Conservation (phyloP, 805 yeast species). For the Nakazawaea ishiwadae region DNA sequence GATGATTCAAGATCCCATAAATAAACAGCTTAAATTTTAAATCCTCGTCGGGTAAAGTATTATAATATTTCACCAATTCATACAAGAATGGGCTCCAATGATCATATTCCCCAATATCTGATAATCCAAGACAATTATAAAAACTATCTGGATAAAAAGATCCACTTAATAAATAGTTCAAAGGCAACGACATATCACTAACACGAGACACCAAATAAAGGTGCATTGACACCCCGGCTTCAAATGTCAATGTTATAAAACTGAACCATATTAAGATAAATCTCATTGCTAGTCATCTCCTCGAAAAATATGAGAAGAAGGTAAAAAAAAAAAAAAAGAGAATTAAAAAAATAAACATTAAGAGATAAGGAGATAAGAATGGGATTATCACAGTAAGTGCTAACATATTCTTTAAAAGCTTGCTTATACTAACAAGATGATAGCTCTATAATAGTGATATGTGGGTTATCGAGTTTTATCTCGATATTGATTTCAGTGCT, state of each 20-base stretch:
- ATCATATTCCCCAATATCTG: slow-evolving; percentile 52
- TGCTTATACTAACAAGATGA: slow-evolving; percentile 1
- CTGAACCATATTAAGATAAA: no score
- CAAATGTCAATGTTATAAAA: not conserved
- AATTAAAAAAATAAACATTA: not conserved
- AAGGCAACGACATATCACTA: no score
- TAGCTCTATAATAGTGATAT: slow-evolving; percentile 15
- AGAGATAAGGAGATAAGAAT: not conserved
- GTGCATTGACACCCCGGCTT: slow-evolving; percentile 29
- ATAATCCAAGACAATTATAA: slow-evolving; percentile 50
- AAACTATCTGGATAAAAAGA: slow-evolving; percentile 69
- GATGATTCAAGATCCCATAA: slow-evolving; percentile 57
- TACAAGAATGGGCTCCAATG: slow-evolving; percentile 69
- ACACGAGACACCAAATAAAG: slow-evolving; percentile 32
- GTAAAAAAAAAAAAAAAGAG: not conserved
- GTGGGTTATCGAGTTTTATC: slow-evolving; percentile 20
- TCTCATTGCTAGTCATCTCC: no score
- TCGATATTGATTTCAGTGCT: slow-evolving; percentile 36
- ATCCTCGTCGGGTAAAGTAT: slow-evolving; percentile 14
- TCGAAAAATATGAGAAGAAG: no score
- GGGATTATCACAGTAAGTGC: slow-evolving; percentile 5
- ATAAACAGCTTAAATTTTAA: slow-evolving; percentile 46
- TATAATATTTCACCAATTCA: slow-evolving; percentile 40
- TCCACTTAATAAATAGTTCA: slow-evolving; percentile 45
- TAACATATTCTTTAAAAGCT: no score